Evolutionary conservation across 164 flowering plant genomes (phyloP).

Genomic region (Saururus chinensis): DNA sequence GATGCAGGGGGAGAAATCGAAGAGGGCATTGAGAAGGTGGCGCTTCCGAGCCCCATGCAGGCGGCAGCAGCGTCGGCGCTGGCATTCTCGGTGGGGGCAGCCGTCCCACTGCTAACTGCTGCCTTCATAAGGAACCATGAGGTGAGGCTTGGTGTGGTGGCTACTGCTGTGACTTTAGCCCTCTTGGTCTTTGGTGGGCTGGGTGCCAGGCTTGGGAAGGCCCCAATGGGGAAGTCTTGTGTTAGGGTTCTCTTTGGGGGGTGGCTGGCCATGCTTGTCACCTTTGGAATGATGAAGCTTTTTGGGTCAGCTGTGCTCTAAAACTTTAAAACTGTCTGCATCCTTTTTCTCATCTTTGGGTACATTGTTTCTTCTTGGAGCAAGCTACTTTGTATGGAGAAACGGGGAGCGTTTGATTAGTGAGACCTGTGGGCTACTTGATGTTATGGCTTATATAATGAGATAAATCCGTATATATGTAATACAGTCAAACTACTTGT

Average conservation of each 20-base stretch:
- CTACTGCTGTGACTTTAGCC: conserved; percentile 6
- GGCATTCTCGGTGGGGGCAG: conserved; percentile 14
- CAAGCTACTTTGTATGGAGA: too few species aligned
- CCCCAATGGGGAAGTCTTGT: conserved; percentile 12
- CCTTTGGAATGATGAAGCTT: conserved; percentile 20
- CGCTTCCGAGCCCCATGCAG: conserved; percentile 15
- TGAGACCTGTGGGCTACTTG: too few species aligned
- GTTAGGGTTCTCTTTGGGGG: conserved; percentile 20
- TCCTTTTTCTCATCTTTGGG: not conserved
- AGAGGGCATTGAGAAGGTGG: conserved; percentile 2
- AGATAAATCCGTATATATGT: too few species aligned
- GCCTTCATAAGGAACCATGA: conserved; percentile 11
- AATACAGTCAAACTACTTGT: too few species aligned
- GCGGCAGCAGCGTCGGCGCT: conserved; percentile 20
- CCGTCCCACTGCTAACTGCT: conserved; percentile 11
- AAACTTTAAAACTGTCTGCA: not conserved
- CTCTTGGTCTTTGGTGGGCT: conserved; percentile 16
- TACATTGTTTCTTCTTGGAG: not conserved
- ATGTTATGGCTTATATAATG: too few species aligned
- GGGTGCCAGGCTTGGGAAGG: conserved; percentile 17
- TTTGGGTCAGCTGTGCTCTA: conserved; percentile 8
- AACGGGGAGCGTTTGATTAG: too few species aligned
- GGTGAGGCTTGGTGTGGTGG: conserved; percentile 18
- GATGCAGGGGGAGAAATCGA: not conserved
- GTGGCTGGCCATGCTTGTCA: conserved; percentile 22